A percentile compares a stretch with the other conserved stretches of the same genome.
These are phyloP conservation scores for Penicillium waksmanii DNA, from an alignment of 495 filamentous ascomycete genomes.

Conservation along the genomic window DNA sequence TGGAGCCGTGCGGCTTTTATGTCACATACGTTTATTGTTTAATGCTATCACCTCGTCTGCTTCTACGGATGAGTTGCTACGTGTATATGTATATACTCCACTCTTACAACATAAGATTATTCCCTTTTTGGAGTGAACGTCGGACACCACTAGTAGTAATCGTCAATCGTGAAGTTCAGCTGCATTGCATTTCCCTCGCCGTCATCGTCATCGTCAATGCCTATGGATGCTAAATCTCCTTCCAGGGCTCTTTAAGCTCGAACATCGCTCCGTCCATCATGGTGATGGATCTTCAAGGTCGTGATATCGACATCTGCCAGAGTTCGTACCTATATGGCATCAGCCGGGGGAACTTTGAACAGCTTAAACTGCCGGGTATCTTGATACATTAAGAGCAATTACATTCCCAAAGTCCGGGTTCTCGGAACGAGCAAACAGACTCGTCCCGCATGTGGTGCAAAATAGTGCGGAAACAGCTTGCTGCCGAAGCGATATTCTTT, in stretches of 20 bases:
- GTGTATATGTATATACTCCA: neutral
- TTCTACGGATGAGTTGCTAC: neutral
- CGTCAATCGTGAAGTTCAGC: too few relatives aligned
- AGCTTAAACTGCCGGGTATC: neutral
- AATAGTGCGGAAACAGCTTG: conserved; percentile 42
- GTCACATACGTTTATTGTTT: conserved; percentile 26
- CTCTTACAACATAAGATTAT: neutral
- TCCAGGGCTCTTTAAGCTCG: neutral
- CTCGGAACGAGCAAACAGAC: conserved; percentile 34
- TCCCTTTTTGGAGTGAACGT: too few relatives aligned
- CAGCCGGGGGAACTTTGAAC: neutral
- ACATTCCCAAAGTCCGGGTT: conserved; percentile 30
- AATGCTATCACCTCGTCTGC: conserved; percentile 2
- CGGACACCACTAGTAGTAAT: too few relatives aligned
- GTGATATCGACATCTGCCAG: conserved; percentile 37
- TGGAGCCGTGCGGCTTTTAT: conserved; percentile 15
- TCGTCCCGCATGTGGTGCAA: conserved; percentile 45
- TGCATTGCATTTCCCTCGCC: too few relatives aligned
- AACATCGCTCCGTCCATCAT: conserved; percentile 29
- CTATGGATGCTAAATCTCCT: too few relatives aligned
- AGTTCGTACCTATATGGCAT: conserved; percentile 31
- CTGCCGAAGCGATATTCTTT: conserved; percentile 41
- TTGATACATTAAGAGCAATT: conserved; percentile 42
- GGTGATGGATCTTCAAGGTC: conserved; percentile 27
- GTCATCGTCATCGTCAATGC: neutral